Base-by-base conservation (phyloP, 371 early-diverging fungal genomes). In the Coelomomyces lativittatus region DNA sequence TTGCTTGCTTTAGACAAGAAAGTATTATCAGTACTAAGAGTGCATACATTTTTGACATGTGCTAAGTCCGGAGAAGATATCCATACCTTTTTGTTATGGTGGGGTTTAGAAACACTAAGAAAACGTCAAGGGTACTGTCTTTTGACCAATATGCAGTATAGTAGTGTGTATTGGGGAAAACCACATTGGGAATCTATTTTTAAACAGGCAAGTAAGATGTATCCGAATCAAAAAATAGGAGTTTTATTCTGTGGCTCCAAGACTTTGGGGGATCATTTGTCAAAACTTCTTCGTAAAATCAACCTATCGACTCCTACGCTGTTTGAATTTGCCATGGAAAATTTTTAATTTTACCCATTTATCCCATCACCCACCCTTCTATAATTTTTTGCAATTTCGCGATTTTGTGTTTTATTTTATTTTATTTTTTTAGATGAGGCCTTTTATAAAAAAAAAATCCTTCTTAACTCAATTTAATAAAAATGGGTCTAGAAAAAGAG, bases 241-340 rank as follows among this genome's bases (percentile, higher is more conserved):
- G 49, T 48, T 6, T 48, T 48, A 14, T 48, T 45, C 21, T 48
- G 49, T 28, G 49, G 49, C 44, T 23, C 49, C 12, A 48, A 48
- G 26, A 28, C 4, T 23, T 26, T 48, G 1, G 23, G 25, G 9
- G 21, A 26, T n/a, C 44, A 45, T 17, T n/a, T 48, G 24, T 6
- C 7, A 15, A 5, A 48, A 6, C 26, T 48, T 19, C 14, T 28
- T n/a, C 5, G 47, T 14, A 23, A 27, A 30, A n/a, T 38, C 44
- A n/a, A 19, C 19, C 17, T 35, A 47, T 23, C 17, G 6, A 49
- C 21, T n/a, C 48, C 48, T 24, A 51, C 49, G 2, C n/a, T 15
- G 38, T 48, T 48, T 50, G 19, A n/a, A 15, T 48, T 37, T 50
- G 49, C 17, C 6, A 48, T 51, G 36, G 49, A 46, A 23, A 47